Evolutionary conservation across 805 yeast species (phyloP).

Genomic region (Schwanniomyces occidentalis): DNA sequence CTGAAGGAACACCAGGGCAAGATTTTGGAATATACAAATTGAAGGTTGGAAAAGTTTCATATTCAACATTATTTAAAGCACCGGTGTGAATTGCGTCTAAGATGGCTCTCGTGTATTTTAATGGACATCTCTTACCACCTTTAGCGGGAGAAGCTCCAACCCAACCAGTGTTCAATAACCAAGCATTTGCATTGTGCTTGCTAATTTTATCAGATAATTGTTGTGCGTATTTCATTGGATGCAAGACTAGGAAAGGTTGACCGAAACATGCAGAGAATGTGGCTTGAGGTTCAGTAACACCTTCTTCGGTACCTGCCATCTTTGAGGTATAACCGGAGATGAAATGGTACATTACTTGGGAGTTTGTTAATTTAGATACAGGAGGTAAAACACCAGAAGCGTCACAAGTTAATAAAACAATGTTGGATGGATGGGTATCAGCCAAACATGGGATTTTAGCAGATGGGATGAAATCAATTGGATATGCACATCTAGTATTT

Average conservation of each 20-base stretch:
- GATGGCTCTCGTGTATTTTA: slow-evolving; percentile 96
- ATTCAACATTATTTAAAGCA: slow-evolving; percentile 73
- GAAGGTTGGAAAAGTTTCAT: slow-evolving; percentile 82
- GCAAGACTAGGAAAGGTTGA: slow-evolving; percentile 96
- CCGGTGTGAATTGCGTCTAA: slow-evolving; percentile 94
- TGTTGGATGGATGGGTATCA: slow-evolving; percentile 87
- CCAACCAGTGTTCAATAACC: slow-evolving; percentile 99
- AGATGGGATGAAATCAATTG: slow-evolving; percentile 93
- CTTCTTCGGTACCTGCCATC: slow-evolving; percentile 99
- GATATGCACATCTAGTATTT: slow-evolving; percentile 98
- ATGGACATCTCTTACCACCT: slow-evolving; percentile 97
- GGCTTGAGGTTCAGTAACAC: slow-evolving; percentile 97
- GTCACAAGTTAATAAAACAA: slow-evolving; percentile 91
- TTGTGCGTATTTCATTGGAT: slow-evolving; percentile 97
- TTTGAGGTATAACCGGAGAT: slow-evolving; percentile 98
- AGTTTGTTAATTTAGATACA: slow-evolving; percentile 86
- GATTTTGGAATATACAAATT: slow-evolving; percentile 83
- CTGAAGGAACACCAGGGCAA: slow-evolving; percentile 79
- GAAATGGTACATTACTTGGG: slow-evolving; percentile 98
- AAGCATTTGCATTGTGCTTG: slow-evolving; percentile 85
- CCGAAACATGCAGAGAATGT: slow-evolving; percentile 99
- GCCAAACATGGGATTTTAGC: slow-evolving; percentile 96
- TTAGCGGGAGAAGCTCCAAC: slow-evolving; percentile 87
- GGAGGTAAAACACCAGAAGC: slow-evolving; percentile 98
- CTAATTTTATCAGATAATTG: slow-evolving; percentile 93